Evolutionary conservation across 1,284 basidiomycete species (phyloP).

Genomic region (Ceraceosorus guamensis): DNA sequence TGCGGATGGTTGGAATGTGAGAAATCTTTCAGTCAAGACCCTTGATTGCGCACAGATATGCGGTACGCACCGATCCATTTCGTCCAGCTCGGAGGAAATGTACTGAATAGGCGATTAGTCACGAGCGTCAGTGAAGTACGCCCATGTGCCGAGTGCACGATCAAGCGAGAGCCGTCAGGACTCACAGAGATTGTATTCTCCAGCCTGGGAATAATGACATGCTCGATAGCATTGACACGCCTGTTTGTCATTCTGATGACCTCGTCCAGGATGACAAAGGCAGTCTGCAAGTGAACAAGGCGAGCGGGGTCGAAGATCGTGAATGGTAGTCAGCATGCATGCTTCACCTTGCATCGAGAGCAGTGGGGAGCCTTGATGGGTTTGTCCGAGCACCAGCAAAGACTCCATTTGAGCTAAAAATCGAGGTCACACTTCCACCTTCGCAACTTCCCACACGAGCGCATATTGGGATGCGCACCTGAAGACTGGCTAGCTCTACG

Average conservation of each 20-base stretch:
- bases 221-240: conserved; percentile 96
- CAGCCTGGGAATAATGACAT: conserved; percentile 88
- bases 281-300: conserved; percentile 61
- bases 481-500: conserved; percentile 88
- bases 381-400: too few species aligned
- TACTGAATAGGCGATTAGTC: conserved; percentile 17
- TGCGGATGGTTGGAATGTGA: background rate
- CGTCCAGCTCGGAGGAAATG: conserved; percentile 45
- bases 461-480: too few species aligned
- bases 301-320: too few species aligned
- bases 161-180: background rate
- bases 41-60: background rate
- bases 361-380: background rate
- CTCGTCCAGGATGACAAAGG: conserved; percentile 97
- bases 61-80: conserved; percentile 32
- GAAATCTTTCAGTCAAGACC: background rate
- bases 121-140: too few species aligned
- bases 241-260: conserved; percentile 97
- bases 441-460: too few species aligned
- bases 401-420: too few species aligned
- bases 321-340: background rate
- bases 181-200: conserved; percentile 82
- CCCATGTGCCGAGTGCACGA: too few species aligned
- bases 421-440: too few species aligned
- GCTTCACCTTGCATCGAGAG: background rate